These are phyloP conservation scores for Xylariaceae sp. DNA, from an alignment of 2,329 filamentous ascomycete genomes.

Conservation along the genomic window DNA sequence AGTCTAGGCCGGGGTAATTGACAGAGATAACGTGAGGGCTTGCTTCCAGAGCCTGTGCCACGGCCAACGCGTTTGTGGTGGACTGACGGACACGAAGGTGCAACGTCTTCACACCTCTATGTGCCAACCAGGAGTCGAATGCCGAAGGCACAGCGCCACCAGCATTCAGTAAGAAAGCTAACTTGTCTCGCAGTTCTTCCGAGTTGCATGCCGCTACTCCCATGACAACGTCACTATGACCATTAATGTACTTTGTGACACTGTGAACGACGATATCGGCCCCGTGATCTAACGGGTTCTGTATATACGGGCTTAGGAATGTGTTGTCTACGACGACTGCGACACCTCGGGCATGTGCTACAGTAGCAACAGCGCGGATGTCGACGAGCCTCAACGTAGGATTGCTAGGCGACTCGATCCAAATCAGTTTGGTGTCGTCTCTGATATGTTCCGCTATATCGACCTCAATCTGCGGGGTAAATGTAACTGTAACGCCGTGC, in stretches of 20 bases:
- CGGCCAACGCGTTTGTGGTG: constrained; percentile 76
- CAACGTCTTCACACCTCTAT: constrained; percentile 94
- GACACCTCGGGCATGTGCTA: constrained; percentile 87
- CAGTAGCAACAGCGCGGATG: constrained; percentile 81
- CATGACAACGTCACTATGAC: constrained; percentile 97
- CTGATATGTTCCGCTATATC: constrained; percentile 86
- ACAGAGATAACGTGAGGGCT: constrained; percentile 85
- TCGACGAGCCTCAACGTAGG: constrained; percentile 93
- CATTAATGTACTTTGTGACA: constrained; percentile 99
- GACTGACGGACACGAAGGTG: constrained; percentile 91
- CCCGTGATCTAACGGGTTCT: constrained; percentile 93
- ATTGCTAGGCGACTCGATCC: constrained; percentile 97
- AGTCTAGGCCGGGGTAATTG: constrained; percentile 92
- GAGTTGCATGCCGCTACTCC: constrained; percentile 95
- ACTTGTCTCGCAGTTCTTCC: constrained; percentile 73
- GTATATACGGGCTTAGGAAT: constrained; percentile 93
- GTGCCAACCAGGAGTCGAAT: constrained; percentile 98
- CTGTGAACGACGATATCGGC: constrained; percentile 97
- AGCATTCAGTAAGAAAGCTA: constrained; percentile 94
- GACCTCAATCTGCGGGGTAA: constrained; percentile 89
- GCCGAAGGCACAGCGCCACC: constrained; percentile 93
- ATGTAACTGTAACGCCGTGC: constrained; percentile 92
- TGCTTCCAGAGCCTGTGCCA: constrained; percentile 77
- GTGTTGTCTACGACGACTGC: constrained; percentile 99
- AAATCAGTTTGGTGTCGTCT: constrained; percentile 88